Evolutionary conservation across 176 grass and related monocot genomes (phyloP).

Genomic region (Carex scoparia): DNA sequence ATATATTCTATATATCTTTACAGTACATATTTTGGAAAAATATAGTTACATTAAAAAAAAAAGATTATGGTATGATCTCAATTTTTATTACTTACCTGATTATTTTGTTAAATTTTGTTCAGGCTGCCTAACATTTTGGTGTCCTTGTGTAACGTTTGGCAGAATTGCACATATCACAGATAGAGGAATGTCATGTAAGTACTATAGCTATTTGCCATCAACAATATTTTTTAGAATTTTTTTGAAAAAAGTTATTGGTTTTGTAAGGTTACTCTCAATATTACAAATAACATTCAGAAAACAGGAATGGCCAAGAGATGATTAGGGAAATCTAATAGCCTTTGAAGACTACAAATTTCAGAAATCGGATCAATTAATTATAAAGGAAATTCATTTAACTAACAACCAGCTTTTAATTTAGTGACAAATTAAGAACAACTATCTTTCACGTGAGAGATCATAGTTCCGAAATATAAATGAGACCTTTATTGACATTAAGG

Average conservation of each 20-base stretch:
- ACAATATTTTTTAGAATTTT: background rate
- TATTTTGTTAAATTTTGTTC: background rate
- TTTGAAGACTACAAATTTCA: background rate
- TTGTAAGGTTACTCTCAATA: background rate
- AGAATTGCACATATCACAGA: constrained; percentile 6
- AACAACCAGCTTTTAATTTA: no score
- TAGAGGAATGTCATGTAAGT: background rate
- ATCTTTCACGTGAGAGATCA: no score
- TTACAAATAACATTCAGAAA: background rate
- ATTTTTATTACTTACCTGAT: background rate
- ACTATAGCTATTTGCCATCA: background rate
- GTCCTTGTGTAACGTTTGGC: constrained; percentile 15
- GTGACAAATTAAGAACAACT: no score
- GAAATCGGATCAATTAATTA: background rate
- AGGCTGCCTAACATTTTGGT: constrained; percentile 15
- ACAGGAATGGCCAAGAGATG: background rate
- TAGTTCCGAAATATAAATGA: no score
- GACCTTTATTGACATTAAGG: no score
- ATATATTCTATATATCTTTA: no score
- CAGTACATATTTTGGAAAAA: no score
- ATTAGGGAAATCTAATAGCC: background rate
- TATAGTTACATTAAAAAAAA: no score
- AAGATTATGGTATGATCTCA: no score
- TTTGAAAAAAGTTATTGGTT: background rate
- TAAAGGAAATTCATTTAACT: no score